Conservation (phyloP, 352 stramenopile genomes). For the Pseudoperonospora humuli region DNA sequence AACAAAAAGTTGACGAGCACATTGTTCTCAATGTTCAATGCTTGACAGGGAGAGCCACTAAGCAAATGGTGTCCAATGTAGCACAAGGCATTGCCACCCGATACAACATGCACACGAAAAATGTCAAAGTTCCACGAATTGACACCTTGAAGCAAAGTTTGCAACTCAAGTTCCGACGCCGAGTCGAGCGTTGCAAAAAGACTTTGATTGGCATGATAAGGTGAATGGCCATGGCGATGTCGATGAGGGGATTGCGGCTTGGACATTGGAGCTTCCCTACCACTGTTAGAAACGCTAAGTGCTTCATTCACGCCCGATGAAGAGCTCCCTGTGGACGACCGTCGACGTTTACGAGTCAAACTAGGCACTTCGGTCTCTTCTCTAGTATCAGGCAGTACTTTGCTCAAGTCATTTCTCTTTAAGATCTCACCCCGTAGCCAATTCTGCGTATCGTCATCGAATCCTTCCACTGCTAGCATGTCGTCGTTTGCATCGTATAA, state of each 20-base stretch:
- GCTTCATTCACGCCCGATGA: constrained; percentile 12
- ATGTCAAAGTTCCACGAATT: constrained; percentile 72
- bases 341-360: constrained; percentile 11
- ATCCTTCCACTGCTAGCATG: constrained; percentile 48
- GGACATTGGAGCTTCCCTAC: background rate
- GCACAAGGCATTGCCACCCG: constrained; percentile 60
- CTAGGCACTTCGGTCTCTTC: constrained; percentile 22
- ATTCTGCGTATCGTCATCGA: constrained; percentile 80
- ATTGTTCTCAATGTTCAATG: constrained; percentile 51
- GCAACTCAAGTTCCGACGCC: constrained; percentile 56
- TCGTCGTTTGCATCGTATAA: constrained; percentile 79
- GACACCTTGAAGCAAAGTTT: constrained; percentile 50
- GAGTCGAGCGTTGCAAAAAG: constrained; percentile 50
- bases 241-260: constrained; percentile 7
- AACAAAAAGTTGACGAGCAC: constrained; percentile 68
- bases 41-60: constrained; percentile 45
- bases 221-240: constrained; percentile 14
- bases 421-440: constrained; percentile 78
- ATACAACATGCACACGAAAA: constrained; percentile 63
- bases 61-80: constrained; percentile 76
- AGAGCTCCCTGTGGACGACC: constrained; percentile 16
- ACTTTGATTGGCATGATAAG: constrained; percentile 29
- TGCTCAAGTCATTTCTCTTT: constrained; percentile 54
- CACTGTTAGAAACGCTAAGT: background rate
- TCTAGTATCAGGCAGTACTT: constrained; percentile 42